Evolutionary conservation across 2,329 filamentous ascomycete genomes (phyloP), one percentile per base, ranked within the genome.

Genomic region (Fusarium drepaniforme): DNA sequence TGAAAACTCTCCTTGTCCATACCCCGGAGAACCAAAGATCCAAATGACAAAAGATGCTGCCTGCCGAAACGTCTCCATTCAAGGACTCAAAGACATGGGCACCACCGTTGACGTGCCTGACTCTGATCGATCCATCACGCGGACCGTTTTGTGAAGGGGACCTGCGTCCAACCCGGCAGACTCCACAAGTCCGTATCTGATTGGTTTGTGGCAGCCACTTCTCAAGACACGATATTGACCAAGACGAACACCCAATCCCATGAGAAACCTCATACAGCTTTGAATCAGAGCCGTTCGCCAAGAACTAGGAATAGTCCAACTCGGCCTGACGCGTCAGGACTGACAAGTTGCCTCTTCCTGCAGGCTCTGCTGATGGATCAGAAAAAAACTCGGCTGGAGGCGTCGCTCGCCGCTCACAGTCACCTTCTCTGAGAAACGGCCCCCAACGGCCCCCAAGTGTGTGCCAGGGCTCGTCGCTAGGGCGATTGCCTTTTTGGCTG

Each of bases 361-460:
- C 44, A 33, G 35, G 16, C 46, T 42, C 61, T 67, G 63, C 42
- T 64, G 66, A 51, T 49, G 49, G 62, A 60, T 33, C 44, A 33
- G 23, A 21, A 23, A 33, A 33, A 13, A 42, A 35, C 18, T 40
- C 33, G n/a, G 35, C 11, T 33, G 21, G 28, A 59, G 51, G 51
- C 51, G 51, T 59, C n/a, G 18, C 35, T n/a, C 21, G 30, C 37
- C 18, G 33, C 60, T 35, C 35, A 23, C 30, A 21, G 33, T 53
- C 33, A 37, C 6, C 25, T 13, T 5, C 9, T 25, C 7, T 53
- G 30, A 53, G 1, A 62, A 62, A 66, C 40, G 73, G 73, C 73
- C 73, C 73, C 73, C 73, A 75, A 75, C 38, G 68, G 71, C 68
- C 72, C 72, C 72, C 72, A 69, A 69, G 30, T 28, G 25, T 53